Evolutionary conservation across 2,329 filamentous ascomycete species (phyloP).

Genomic region (Periconia sp.): DNA sequence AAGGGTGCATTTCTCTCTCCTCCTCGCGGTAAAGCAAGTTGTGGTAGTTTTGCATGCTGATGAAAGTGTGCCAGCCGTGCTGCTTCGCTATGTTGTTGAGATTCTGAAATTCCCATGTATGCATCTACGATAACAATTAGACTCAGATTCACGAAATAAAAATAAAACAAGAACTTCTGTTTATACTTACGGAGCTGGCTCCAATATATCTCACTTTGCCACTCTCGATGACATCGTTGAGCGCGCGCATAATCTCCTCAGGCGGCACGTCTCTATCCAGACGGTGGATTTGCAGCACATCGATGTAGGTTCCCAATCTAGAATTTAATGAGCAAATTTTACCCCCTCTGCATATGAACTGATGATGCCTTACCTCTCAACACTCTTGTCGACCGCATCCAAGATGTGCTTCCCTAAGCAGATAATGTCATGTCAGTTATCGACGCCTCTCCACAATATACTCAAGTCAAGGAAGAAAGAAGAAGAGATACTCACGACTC

Average conservation of each 20-base stretch:
- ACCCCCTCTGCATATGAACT: neutral
- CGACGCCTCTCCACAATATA: no score
- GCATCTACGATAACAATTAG: constrained; percentile 36
- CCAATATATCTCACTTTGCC: constrained; percentile 31
- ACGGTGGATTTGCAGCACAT: constrained; percentile 26
- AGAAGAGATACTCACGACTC: constrained; percentile 15
- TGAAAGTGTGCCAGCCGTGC: constrained; percentile 50
- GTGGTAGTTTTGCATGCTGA: constrained; percentile 52
- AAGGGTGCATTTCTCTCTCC: constrained; percentile 40
- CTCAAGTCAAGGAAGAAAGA: no score
- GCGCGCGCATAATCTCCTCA: constrained; percentile 25
- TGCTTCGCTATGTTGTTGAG: constrained; percentile 46
- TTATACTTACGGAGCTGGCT: constrained; percentile 13
- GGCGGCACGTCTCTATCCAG: constrained; percentile 13
- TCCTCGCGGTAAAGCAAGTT: constrained; percentile 52
- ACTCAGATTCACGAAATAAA: neutral
- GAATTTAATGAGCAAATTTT: neutral
- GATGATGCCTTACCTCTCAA: constrained; percentile 4
- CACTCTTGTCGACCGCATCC: constrained; percentile 38
- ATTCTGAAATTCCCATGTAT: constrained; percentile 50
- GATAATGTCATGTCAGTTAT: no score
- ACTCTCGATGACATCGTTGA: constrained; percentile 21
- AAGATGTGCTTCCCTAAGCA: constrained; percentile 37
- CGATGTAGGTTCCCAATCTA: constrained; percentile 24
- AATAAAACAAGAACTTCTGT: neutral